phyloP scores from a whole-genome alignment of 225 moss, liverwort and hornwort genomes.

The Physcomitrellopsis africana region DNA sequence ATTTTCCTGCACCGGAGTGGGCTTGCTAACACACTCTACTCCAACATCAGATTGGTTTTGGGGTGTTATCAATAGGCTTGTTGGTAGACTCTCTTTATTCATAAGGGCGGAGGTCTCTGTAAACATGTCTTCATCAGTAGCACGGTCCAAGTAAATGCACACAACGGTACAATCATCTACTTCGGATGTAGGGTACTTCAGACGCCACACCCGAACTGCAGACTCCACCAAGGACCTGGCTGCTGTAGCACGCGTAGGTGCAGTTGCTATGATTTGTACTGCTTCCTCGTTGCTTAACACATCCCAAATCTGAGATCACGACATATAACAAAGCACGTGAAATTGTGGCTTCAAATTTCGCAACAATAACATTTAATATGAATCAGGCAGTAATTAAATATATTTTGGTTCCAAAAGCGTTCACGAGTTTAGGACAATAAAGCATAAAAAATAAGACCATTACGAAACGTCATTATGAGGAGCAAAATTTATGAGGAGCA shows the following conservation, averaged over 20 bases:
- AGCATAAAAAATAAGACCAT: no score
- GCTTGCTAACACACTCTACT: not conserved
- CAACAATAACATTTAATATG: no score
- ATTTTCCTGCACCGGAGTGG: not conserved
- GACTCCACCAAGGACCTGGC: constrained; percentile 58
- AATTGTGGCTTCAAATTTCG: not conserved
- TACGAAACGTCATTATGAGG: no score
- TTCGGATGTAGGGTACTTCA: constrained; percentile 63
- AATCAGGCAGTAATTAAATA: no score
- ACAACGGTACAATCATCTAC: constrained; percentile 63
- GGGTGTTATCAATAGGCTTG: not conserved
- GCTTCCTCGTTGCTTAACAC: constrained; percentile 62
- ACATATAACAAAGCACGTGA: not conserved
- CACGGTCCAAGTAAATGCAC: constrained; percentile 48
- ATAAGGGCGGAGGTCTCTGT: no score
- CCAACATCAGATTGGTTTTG: not conserved
- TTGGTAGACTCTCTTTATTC: not conserved
- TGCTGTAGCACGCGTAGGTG: constrained; percentile 55
- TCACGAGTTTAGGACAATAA: no score
- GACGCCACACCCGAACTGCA: constrained; percentile 64
- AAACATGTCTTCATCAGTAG: constrained; percentile 11
- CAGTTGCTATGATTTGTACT: constrained; percentile 48
- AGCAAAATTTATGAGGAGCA: no score
- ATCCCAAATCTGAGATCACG: constrained; percentile 55
- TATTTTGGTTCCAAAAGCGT: no score